These are phyloP conservation scores for Aspergillus cristatus DNA, from an alignment of 495 filamentous ascomycete genomes.

Conservation along the genomic window DNA sequence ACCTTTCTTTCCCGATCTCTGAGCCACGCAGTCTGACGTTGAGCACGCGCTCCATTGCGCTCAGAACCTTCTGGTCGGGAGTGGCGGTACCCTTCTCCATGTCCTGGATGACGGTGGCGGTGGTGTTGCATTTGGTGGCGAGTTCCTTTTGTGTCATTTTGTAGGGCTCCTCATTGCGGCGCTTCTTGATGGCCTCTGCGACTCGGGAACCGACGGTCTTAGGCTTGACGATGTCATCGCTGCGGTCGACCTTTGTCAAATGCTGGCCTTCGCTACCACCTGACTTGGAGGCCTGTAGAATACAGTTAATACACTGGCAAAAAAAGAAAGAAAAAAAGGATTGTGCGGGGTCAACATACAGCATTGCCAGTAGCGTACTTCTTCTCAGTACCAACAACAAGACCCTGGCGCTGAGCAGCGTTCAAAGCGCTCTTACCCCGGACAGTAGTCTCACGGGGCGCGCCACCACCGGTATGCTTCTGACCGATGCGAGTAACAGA, in stretches of 20 bases:
- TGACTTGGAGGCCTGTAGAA: constrained; percentile 43
- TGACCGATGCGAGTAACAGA: constrained; percentile 85
- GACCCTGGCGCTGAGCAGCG: constrained; percentile 74
- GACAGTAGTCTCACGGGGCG: constrained; percentile 73
- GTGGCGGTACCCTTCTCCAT: constrained; percentile 75
- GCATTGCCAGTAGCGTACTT: constrained; percentile 69
- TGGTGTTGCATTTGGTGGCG: constrained; percentile 88
- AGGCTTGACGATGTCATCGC: constrained; percentile 94
- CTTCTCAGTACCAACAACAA: constrained; percentile 82
- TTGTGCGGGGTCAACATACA: constrained; percentile 55
- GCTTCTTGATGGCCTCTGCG: constrained; percentile 69
- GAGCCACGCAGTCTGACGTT: constrained; percentile 74
- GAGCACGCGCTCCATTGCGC: constrained; percentile 71
- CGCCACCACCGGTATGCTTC: constrained; percentile 55
- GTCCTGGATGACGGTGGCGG: constrained; percentile 65
- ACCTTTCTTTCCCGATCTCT: constrained; percentile 69
- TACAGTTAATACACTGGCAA: neutral
- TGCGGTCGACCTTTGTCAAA: constrained; percentile 95
- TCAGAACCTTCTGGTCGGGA: constrained; percentile 78
- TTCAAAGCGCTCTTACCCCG: constrained; percentile 82
- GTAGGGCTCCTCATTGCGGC: constrained; percentile 58
- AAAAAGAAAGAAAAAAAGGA: neutral
- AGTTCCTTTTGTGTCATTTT: constrained; percentile 98
- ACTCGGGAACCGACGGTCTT: constrained; percentile 77
- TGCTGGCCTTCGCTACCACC: constrained; percentile 76